These are phyloP conservation scores for Leccinum ponderosum DNA, from an alignment of 1,284 basidiomycete genomes.

Conservation along the genomic window DNA sequence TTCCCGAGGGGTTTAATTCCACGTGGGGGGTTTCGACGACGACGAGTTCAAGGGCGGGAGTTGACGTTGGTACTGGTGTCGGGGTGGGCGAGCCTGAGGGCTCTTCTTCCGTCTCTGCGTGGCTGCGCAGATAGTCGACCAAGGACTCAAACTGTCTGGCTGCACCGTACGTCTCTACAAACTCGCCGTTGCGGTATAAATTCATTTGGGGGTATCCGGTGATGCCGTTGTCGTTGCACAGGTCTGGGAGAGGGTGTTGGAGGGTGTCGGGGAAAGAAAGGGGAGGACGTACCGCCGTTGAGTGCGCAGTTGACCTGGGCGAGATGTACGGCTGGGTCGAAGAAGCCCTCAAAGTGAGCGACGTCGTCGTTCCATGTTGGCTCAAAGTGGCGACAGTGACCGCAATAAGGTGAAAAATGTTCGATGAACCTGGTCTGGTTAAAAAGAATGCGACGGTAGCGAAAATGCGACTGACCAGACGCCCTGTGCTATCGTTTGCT, in stretches of 20 bases:
- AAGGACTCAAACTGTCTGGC: conserved; percentile 52
- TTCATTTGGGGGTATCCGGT: conserved; percentile 80
- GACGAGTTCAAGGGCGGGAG: conserved; percentile 8
- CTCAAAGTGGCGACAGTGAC: conserved; percentile 75
- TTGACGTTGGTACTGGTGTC: conserved; percentile 14
- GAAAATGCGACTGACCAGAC: conserved; percentile 54
- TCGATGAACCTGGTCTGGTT: conserved; percentile 50
- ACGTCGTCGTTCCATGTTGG: conserved; percentile 84
- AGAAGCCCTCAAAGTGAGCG: conserved; percentile 52
- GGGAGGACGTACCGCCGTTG: conserved; percentile 65
- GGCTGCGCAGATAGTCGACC: conserved; percentile 48
- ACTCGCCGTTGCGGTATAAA: conserved; percentile 70
- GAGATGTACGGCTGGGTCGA: conserved; percentile 64
- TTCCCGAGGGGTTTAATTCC: conserved; percentile 60
- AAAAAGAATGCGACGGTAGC: not conserved
- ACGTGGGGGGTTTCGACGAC: conserved; percentile 18
- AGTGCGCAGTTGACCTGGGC: conserved; percentile 87
- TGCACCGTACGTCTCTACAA: conserved; percentile 58
- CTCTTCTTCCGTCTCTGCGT: conserved; percentile 26
- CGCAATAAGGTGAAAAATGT: conserved; percentile 78
- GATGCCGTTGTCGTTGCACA: conserved; percentile 73
- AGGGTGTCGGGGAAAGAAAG: not conserved
- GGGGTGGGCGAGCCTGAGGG: conserved; percentile 7
- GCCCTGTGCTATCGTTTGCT: conserved; percentile 54
- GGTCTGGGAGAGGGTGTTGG: conserved; percentile 49